Conservation (phyloP, 2,329 filamentous ascomycete species). For the Thelonectria blattea region DNA sequence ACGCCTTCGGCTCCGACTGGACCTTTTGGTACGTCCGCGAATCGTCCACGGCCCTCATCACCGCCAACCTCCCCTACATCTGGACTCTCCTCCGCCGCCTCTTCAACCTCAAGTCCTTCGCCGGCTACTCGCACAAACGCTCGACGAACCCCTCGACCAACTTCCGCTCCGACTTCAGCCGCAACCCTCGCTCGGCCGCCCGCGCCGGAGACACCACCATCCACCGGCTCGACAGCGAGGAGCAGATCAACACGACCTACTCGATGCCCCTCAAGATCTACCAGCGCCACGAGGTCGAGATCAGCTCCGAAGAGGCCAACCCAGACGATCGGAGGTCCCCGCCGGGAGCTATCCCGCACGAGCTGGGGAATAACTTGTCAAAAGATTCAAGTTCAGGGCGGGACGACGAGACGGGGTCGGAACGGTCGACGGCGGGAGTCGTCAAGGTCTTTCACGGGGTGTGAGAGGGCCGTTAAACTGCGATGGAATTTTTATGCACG, state of each 20-base stretch:
- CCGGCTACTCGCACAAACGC: slow-evolving; percentile 40
- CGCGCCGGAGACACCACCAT: slow-evolving; percentile 35
- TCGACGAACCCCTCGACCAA: slow-evolving; percentile 35
- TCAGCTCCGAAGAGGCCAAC: slow-evolving; percentile 35
- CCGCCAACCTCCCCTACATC: slow-evolving; percentile 50
- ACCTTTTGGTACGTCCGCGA: slow-evolving; percentile 53
- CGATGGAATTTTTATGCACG: neutral
- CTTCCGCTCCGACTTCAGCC: slow-evolving; percentile 37
- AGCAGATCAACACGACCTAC: slow-evolving; percentile 43
- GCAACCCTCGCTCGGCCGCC: slow-evolving; percentile 33
- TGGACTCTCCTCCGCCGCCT: slow-evolving; percentile 48
- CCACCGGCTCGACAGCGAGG: slow-evolving; percentile 44
- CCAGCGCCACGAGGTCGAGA: slow-evolving; percentile 43
- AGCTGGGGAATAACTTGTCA: slow-evolving; percentile 18
- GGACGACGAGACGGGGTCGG: slow-evolving; percentile 37
- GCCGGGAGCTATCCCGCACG: slow-evolving; percentile 28
- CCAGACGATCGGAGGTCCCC: slow-evolving; percentile 31
- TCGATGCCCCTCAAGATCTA: slow-evolving; percentile 47
- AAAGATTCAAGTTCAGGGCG: slow-evolving; percentile 30
- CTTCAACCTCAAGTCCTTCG: slow-evolving; percentile 45
- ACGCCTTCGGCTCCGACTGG: slow-evolving; percentile 47
- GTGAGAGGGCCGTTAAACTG: slow-evolving; percentile 9
- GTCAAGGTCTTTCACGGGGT: slow-evolving; percentile 39
- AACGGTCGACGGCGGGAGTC: slow-evolving; percentile 35
- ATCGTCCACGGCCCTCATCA: slow-evolving; percentile 50